Evolutionary conservation across 805 yeast genomes (phyloP).

Genomic region (Zygosaccharomyces lentus): DNA sequence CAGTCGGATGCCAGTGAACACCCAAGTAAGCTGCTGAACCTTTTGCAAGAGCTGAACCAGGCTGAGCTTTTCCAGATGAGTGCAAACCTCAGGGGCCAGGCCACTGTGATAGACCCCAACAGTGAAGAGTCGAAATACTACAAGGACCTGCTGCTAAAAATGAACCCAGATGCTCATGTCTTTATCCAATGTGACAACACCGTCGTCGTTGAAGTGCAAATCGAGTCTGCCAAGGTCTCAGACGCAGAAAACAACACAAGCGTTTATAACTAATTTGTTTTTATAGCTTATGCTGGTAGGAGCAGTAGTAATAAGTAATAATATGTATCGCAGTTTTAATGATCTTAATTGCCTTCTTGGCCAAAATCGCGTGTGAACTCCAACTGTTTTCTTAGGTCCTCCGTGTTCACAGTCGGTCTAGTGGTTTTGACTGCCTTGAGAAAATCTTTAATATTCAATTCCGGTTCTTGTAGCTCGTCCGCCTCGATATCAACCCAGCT

Average conservation of each 20-base stretch:
- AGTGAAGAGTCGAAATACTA: slow-evolving; percentile 54
- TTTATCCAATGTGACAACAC: slow-evolving; percentile 63
- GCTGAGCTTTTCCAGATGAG: slow-evolving; percentile 74
- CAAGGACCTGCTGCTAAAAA: slow-evolving; percentile 54
- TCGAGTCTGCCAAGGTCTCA: slow-evolving; percentile 70
- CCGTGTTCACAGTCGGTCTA: slow-evolving; percentile 89
- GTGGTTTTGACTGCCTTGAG: slow-evolving; percentile 86
- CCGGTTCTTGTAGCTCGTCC: slow-evolving; percentile 87
- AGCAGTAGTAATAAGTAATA: neutral
- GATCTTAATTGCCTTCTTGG: slow-evolving; percentile 80
- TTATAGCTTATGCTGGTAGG: neutral
- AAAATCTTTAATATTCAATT: slow-evolving; percentile 83
- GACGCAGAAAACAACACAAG: slow-evolving; percentile 62
- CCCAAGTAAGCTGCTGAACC: slow-evolving; percentile 47
- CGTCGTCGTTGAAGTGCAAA: slow-evolving; percentile 60
- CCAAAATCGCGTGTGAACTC: slow-evolving; percentile 94
- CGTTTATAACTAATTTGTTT: slow-evolving; percentile 26
- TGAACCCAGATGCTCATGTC: slow-evolving; percentile 63
- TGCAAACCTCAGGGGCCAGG: slow-evolving; percentile 75
- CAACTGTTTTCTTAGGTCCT: slow-evolving; percentile 75
- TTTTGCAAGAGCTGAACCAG: slow-evolving; percentile 74
- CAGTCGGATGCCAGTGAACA: slow-evolving; percentile 26
- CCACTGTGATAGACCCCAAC: slow-evolving; percentile 47
- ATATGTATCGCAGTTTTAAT: neutral
- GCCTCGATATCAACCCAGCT: slow-evolving; percentile 90